These are phyloP conservation scores for Mikania micrantha DNA, from an alignment of 129 eudicot species.

Conservation along the genomic window DNA sequence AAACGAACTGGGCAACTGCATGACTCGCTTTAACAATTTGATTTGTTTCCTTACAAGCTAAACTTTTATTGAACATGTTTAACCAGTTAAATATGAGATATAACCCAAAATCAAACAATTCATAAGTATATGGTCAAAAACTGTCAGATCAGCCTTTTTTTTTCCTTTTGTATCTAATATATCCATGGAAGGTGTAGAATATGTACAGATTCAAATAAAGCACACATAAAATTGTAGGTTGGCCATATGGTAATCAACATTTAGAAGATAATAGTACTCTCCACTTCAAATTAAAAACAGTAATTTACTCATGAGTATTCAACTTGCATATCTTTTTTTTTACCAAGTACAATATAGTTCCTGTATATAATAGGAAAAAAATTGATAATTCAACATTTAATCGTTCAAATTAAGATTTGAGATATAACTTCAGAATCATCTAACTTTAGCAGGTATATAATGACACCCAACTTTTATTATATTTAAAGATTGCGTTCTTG, in stretches of 20 bases:
- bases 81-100: background rate
- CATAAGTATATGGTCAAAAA: background rate
- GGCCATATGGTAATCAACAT: background rate
- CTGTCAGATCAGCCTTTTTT: background rate
- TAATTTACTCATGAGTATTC: background rate
- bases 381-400: background rate
- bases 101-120: background rate
- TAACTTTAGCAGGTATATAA: conserved; percentile 2
- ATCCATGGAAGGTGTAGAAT: background rate
- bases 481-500: background rate
- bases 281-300: background rate
- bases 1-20: background rate
- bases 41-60: background rate
- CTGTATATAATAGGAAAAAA: background rate
- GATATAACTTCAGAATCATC: conserved; percentile 1
- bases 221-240: background rate
- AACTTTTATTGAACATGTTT: background rate
- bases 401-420: background rate
- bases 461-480: background rate
- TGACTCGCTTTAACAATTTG: background rate
- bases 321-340: background rate
- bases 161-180: background rate
- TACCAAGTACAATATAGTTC: conserved; percentile 6
- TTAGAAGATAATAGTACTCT: background rate
- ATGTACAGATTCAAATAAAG: background rate